Percentiles rank a stretch among this genome's conserved stretches.
Conservation (phyloP, 1,284 basidiomycete species). For the Tylopilus sp. region DNA sequence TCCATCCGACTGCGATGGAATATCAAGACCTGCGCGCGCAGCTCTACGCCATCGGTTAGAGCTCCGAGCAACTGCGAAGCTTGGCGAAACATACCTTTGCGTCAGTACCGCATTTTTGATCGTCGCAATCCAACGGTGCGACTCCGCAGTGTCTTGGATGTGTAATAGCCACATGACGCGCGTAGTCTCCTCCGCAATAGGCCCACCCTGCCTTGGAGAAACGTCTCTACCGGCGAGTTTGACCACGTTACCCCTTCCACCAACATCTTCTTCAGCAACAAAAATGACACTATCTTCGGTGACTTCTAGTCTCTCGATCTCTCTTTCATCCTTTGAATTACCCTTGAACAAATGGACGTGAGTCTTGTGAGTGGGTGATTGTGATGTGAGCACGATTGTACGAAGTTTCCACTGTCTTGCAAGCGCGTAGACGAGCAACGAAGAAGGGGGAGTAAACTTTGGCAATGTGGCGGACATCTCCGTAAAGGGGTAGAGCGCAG, state of each 20-base stretch:
- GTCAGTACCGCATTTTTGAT: slow-evolving; percentile 69
- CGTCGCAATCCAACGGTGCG: slow-evolving; percentile 67
- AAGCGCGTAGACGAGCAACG: slow-evolving; percentile 64
- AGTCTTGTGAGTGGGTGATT: slow-evolving; percentile 40
- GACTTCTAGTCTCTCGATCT: slow-evolving; percentile 69
- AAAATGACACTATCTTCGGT: slow-evolving; percentile 71
- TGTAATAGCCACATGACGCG: slow-evolving; percentile 57
- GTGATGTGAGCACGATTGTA: slow-evolving; percentile 57
- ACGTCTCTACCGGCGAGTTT: slow-evolving; percentile 63
- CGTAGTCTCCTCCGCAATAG: background rate
- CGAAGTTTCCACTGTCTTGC: slow-evolving; percentile 70
- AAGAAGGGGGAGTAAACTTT: slow-evolving; percentile 63
- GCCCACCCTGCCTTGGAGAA: slow-evolving; percentile 43
- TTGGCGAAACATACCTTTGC: slow-evolving; percentile 49
- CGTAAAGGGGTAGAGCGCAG: slow-evolving; percentile 47
- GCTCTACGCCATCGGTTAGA: slow-evolving; percentile 41
- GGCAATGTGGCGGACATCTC: slow-evolving; percentile 52
- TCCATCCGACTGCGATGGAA: slow-evolving; percentile 41
- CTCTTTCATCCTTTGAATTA: slow-evolving; percentile 52
- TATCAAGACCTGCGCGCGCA: slow-evolving; percentile 59
- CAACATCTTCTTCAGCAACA: slow-evolving; percentile 65
- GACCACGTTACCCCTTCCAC: slow-evolving; percentile 58
- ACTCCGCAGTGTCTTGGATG: slow-evolving; percentile 53
- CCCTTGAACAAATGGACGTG: slow-evolving; percentile 73
- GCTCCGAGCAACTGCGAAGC: background rate